Percentiles rank a stretch among this genome's conserved stretches.
Evolutionary conservation across 2,329 filamentous ascomycete species (phyloP).

Genomic region (Pseudopithomyces maydicus): DNA sequence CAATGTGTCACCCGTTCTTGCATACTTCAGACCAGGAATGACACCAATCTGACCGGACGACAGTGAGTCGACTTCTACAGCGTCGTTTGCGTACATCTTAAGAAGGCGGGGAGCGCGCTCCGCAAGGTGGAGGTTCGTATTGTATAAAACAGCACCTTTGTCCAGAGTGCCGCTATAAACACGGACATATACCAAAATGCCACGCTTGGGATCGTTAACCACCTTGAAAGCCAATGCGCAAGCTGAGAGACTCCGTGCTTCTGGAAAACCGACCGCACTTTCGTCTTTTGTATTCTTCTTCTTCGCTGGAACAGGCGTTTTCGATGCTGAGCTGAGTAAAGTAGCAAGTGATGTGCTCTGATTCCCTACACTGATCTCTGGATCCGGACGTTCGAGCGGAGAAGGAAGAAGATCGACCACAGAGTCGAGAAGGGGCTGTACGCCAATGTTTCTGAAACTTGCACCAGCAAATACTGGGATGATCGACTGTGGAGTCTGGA

Average conservation of each 20-base stretch:
- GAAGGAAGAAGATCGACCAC: slow-evolving; percentile 86
- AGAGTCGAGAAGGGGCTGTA: slow-evolving; percentile 88
- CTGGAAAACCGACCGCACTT: slow-evolving; percentile 24
- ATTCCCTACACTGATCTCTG: slow-evolving; percentile 72
- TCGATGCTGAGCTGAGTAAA: slow-evolving; percentile 46
- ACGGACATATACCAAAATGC: slow-evolving; percentile 87
- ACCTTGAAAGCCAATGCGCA: slow-evolving; percentile 89
- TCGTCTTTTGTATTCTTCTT: slow-evolving; percentile 21
- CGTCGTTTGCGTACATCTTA: slow-evolving; percentile 87
- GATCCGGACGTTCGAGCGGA: slow-evolving; percentile 78
- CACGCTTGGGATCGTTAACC: slow-evolving; percentile 82
- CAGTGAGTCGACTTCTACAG: slow-evolving; percentile 81
- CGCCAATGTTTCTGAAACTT: slow-evolving; percentile 91
- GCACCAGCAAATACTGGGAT: slow-evolving; percentile 90
- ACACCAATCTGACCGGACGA: slow-evolving; percentile 91
- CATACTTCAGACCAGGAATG: slow-evolving; percentile 84
- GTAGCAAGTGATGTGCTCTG: slow-evolving; percentile 59
- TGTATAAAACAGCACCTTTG: slow-evolving; percentile 78
- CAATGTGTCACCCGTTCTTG: slow-evolving; percentile 92
- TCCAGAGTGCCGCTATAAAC: slow-evolving; percentile 85
- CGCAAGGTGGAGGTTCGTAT: slow-evolving; percentile 79
- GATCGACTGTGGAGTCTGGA: slow-evolving; percentile 70
- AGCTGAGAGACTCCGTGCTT: slow-evolving; percentile 67
- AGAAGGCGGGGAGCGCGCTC: slow-evolving; percentile 82
- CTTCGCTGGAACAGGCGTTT: slow-evolving; percentile 13